Evolutionary conservation across 1,284 basidiomycete genomes (phyloP), one percentile per base, ranked within the genome.

Genomic region (Rhizoctonia solani): DNA sequence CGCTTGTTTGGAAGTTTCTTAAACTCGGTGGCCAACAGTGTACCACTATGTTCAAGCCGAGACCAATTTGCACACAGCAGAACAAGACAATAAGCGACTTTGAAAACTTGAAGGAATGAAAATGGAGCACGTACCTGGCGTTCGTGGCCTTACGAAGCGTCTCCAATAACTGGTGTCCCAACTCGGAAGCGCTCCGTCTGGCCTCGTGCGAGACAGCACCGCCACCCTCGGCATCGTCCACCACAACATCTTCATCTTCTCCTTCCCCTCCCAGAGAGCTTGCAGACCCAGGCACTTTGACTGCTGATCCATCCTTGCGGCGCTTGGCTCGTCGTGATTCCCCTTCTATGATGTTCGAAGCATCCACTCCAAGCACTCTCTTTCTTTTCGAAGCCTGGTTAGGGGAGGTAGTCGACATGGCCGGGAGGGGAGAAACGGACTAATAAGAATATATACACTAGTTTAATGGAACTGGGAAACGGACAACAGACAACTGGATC

Each of bases 101-200:
- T 19, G 23, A 29, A 44, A 44, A 54, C 32, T 14, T 29, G 34
- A 61, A 58, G 76, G 75, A 77, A 78, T 78, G 88, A n/a, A n/a
- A n/a, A n/a, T n/a, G n/a, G n/a, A n/a, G n/a, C n/a, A n/a, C 89
- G 82, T 81, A 92, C 90, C 89, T 87, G 83, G 89, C 87, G 80
- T 86, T 87, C 75, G 86, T 86, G 73, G 87, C 89, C 77, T 90
- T 87, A 82, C 84, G 70, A 16, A 91, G 81, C 54, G 82, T 82
- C 74, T 87, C 84, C 86, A 87, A 90, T 77, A 90, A 76, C 78
- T 81, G 82, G 77, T 85, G 72, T 47, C 86, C 88, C 75, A 84
- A 81, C 78, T 85, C 85, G 73, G 80, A 82, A 72, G 86, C 81
- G 67, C 74, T 77, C 68, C 77, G 79, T 46, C 55, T 42, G 9